A percentile compares a stretch with the other conserved stretches of the same genome.
Evolutionary conservation across 2,329 filamentous ascomycete genomes (phyloP).

Genomic region (Capronia americana): DNA sequence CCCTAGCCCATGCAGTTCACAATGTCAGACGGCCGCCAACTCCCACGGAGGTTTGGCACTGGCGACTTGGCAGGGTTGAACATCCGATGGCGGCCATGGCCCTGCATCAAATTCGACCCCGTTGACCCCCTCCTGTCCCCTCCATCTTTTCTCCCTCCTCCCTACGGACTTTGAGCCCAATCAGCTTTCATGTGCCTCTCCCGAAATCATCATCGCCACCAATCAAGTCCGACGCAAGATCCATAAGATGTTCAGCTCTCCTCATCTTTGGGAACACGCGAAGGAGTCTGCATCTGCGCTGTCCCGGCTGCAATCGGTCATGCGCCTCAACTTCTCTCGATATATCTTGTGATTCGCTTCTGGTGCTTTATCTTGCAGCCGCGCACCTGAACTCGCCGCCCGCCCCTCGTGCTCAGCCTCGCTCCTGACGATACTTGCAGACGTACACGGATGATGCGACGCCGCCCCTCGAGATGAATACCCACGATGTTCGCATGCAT

Average conservation of each 20-base stretch:
- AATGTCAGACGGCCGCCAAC: not conserved
- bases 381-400: not conserved
- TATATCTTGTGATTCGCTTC: slow-evolving; percentile 17
- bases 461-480: slow-evolving; percentile 24
- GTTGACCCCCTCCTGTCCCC: not conserved
- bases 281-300: slow-evolving; percentile 7
- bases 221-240: slow-evolving; percentile 11
- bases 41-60: not conserved
- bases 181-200: slow-evolving; percentile 18
- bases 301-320: slow-evolving; percentile 12
- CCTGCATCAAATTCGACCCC: not conserved
- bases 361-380: slow-evolving; percentile 2
- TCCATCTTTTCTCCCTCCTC: slow-evolving; percentile 6
- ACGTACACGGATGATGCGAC: slow-evolving; percentile 18
- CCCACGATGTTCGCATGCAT: slow-evolving; percentile 29
- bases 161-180: slow-evolving; percentile 30
- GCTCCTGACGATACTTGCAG: not conserved
- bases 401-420: slow-evolving; percentile 2
- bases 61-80: not conserved
- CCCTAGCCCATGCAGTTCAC: not conserved
- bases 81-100: not conserved
- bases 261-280: slow-evolving; percentile 17
- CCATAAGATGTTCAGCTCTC: slow-evolving; percentile 12
- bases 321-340: slow-evolving; percentile 2
- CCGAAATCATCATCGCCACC: slow-evolving; percentile 23